Evolutionary conservation across 2,329 filamentous ascomycete genomes (phyloP).

Genomic region (Xylaria sp.): DNA sequence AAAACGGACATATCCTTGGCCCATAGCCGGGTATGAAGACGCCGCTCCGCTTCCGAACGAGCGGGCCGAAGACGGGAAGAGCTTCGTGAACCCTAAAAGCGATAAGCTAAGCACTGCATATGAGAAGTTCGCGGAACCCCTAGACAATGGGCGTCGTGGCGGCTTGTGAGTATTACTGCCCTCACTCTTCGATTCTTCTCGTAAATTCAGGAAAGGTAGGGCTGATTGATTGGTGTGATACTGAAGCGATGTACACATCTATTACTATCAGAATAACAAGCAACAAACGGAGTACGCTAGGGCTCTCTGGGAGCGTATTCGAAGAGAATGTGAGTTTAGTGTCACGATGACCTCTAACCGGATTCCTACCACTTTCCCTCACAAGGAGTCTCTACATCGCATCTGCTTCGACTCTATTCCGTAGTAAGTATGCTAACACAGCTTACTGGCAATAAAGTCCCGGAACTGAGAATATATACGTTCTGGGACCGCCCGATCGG

Average conservation of each 20-base stretch:
- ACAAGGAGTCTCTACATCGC: not conserved
- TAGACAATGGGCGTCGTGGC: conserved; percentile 72
- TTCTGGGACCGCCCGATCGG: conserved; percentile 83
- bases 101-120: conserved; percentile 74
- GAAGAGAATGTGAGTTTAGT: conserved; percentile 75
- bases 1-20: conserved; percentile 61
- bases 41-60: conserved; percentile 68
- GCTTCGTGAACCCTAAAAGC: conserved; percentile 71
- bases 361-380: not conserved
- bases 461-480: conserved; percentile 83
- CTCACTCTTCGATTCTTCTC: not conserved
- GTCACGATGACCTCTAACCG: not conserved
- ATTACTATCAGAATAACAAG: conserved; percentile 75
- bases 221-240: not conserved
- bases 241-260: conserved; percentile 81
- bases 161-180: conserved; percentile 70
- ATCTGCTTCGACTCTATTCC: not conserved
- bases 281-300: conserved; percentile 74
- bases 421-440: not conserved
- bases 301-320: conserved; percentile 80
- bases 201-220: not conserved
- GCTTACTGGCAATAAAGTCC: conserved; percentile 64
- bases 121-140: conserved; percentile 72
- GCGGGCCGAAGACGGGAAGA: conserved; percentile 79
- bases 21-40: conserved; percentile 67